Base-by-base conservation (phyloP, 2,329 filamentous ascomycete species). In the Botrytis sinoallii region DNA sequence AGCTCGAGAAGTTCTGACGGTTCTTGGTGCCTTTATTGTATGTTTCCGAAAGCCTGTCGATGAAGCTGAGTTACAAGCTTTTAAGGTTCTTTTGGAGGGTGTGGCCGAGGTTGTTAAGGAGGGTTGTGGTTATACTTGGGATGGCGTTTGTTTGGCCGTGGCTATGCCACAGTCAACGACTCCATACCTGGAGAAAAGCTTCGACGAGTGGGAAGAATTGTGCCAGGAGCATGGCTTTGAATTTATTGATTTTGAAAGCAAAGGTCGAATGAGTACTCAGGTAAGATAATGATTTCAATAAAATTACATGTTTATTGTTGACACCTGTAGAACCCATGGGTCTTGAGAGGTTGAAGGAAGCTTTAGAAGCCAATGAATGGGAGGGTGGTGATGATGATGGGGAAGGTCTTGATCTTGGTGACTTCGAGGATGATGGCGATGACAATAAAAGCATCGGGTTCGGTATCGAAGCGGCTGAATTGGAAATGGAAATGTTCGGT, bases 321-420 rank as follows among this genome's bases (percentile, higher is more conserved):
- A 72, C 61, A 69, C 35, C 32, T 67, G 35, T 59, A 89, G 90
- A 91, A 81, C 87, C 86, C 74, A 86, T 84, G 46, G 90, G 90
- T 25, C 84, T 91, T 55, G 83, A 87, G 1, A 85, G 90, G 16
- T 84, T 89, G 3, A 83, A 85, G 14, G 89, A 92, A 78, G 90
- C 90, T 0, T 81, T 92, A 22, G 86, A 92, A 78, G 84, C 89
- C 25, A 92, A 91, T 79, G 90, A 91, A 80, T 92, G 90, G 90
- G 85, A 83, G 3, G 80, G 76, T 25, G 79, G 76, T 14, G 82
- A 84, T 73, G 81, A 81, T 0, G 78, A 82, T 25, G 77, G 71
- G 75, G 81, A 81, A 3, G 81, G 82, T 57, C 80, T 82, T 1
- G 81, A 83, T 35, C 81, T 83, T 46, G 82, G 79, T 3, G 81